phyloP scores from a whole-genome alignment of 495 filamentous ascomycete species.

The Penicillium salamii region DNA sequence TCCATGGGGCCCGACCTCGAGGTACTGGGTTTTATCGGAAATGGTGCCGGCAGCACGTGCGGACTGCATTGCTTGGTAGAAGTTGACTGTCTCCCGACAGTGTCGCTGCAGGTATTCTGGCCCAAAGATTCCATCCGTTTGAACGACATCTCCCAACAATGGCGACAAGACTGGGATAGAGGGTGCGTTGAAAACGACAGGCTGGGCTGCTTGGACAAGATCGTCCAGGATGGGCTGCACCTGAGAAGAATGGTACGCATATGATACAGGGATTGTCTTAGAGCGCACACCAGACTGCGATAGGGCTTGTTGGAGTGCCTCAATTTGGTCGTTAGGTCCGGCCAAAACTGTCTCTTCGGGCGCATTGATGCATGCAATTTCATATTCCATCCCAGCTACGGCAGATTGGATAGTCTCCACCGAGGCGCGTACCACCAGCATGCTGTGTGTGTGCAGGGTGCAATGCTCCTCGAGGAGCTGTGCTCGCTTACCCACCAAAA shows the following conservation, averaged over 20 bases:
- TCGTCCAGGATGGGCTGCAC: conserved; percentile 64
- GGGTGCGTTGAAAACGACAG: not conserved
- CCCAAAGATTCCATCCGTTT: not conserved
- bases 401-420: not conserved
- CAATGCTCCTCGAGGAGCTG: conserved; percentile 1
- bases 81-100: not conserved
- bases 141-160: not conserved
- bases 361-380: conserved; percentile 2
- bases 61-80: not conserved
- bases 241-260: conserved; percentile 71
- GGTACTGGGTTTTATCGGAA: not conserved
- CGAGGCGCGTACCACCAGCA: not conserved
- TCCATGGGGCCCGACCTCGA: not conserved
- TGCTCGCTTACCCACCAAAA: conserved; percentile 37
- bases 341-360: not conserved
- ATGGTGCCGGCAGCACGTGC: not conserved
- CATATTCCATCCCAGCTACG: not conserved
- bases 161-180: not conserved
- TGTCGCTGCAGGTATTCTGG: not conserved
- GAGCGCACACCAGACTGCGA: not conserved
- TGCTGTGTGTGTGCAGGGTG: conserved; percentile 2
- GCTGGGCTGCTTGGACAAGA: conserved; percentile 16
- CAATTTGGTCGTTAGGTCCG: too few relatives aligned
- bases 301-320: too few relatives aligned
- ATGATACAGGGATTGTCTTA: conserved; percentile 27